A percentile compares a stretch with the other conserved stretches of the same genome.
phyloP scores from a whole-genome alignment of 768 basidiomycete species.

The Astraeus odoratus region DNA sequence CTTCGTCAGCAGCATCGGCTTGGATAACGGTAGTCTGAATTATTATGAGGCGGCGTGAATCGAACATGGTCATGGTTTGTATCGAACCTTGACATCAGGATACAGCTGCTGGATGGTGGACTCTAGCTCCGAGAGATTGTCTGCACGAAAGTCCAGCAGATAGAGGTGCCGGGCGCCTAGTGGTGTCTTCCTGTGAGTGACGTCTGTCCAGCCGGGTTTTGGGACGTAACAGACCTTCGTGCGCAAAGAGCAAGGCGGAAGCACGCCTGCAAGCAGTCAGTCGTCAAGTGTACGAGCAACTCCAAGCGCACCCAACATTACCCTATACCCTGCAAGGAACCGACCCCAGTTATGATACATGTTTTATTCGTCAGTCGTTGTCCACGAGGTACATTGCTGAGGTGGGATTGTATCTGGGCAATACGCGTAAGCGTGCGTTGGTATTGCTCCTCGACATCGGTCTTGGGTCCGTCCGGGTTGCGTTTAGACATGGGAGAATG shows the following conservation, averaged over 20 bases:
- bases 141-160: slow-evolving; percentile 62
- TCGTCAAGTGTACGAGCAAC: slow-evolving; percentile 3
- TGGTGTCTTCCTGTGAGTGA: neutral
- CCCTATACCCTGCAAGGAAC: slow-evolving; percentile 87
- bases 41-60: slow-evolving; percentile 8
- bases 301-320: slow-evolving; percentile 26
- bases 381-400: slow-evolving; percentile 45
- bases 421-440: slow-evolving; percentile 60
- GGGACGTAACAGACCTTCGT: slow-evolving; percentile 50
- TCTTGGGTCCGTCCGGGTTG: slow-evolving; percentile 9
- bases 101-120: slow-evolving; percentile 59
- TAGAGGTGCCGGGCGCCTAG: slow-evolving; percentile 74
- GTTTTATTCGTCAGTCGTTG: slow-evolving; percentile 68
- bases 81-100: slow-evolving; percentile 67
- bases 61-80: neutral
- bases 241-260: slow-evolving; percentile 64
- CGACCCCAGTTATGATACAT: slow-evolving; percentile 83
- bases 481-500: slow-evolving; percentile 13
- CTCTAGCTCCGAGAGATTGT: slow-evolving; percentile 66
- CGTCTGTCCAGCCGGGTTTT: slow-evolving; percentile 2
- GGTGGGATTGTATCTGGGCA: slow-evolving; percentile 60
- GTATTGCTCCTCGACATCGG: slow-evolving; percentile 43
- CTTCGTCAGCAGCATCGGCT: slow-evolving; percentile 81
- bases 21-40: slow-evolving; percentile 67
- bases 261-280: slow-evolving; percentile 50